These are phyloP conservation scores for Testicularia cyperi DNA, from an alignment of 1,284 basidiomycete genomes.

Conservation along the genomic window DNA sequence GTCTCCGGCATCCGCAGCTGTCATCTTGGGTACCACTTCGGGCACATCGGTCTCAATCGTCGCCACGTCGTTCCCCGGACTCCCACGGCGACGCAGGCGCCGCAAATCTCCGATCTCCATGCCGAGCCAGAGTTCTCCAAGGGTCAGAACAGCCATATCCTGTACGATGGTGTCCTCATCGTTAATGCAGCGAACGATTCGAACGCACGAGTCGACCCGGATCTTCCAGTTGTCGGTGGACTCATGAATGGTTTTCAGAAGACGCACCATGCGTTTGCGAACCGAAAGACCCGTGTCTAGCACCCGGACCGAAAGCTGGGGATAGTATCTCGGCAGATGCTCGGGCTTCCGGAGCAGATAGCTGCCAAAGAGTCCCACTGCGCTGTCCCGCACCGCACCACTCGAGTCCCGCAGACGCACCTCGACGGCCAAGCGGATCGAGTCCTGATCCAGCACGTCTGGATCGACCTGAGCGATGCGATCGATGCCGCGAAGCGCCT, in stretches of 20 bases:
- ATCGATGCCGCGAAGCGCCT: slow-evolving; percentile 49
- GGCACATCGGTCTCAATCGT: not conserved
- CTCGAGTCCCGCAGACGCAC: slow-evolving; percentile 84
- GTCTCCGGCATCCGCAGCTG: too few species aligned
- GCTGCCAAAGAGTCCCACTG: slow-evolving; percentile 91
- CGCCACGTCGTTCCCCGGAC: not conserved
- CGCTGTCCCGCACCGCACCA: slow-evolving; percentile 88
- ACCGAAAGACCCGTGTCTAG: slow-evolving; percentile 90
- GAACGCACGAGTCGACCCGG: slow-evolving; percentile 77
- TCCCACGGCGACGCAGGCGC: slow-evolving; percentile 2
- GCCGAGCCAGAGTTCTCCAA: slow-evolving; percentile 85
- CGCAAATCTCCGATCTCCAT: slow-evolving; percentile 23
- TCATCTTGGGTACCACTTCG: too few species aligned
- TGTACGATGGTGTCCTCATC: slow-evolving; percentile 88
- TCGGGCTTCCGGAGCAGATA: slow-evolving; percentile 85
- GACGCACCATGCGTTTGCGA: slow-evolving; percentile 89
- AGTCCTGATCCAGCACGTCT: slow-evolving; percentile 31
- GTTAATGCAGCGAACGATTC: slow-evolving; percentile 77
- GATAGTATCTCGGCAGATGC: slow-evolving; percentile 81
- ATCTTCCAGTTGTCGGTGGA: slow-evolving; percentile 68
- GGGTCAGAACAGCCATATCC: slow-evolving; percentile 81
- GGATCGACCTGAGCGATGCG: slow-evolving; percentile 41
- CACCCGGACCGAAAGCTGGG: slow-evolving; percentile 80
- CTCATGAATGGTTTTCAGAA: slow-evolving; percentile 78
- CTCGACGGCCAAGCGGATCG: slow-evolving; percentile 68